Base-by-base conservation (phyloP, 2,329 filamentous ascomycete genomes). In the Fusarium metavorans region DNA sequence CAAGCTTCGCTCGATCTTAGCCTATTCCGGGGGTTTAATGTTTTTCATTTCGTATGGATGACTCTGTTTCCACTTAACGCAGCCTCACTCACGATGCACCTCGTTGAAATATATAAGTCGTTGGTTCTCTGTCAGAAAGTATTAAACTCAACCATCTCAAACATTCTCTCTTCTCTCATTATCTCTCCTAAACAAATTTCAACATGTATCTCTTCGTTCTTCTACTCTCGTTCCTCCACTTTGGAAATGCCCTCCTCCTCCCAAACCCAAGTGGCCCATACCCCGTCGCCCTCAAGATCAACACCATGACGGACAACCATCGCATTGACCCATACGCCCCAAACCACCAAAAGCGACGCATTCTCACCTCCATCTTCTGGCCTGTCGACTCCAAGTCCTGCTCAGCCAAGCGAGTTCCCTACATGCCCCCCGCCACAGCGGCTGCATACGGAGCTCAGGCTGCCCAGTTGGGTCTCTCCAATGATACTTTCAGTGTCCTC, bases 391-490 rank as follows among this genome's bases (percentile, higher is more conserved):
- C 70, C 16, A 45, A 67, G 1, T 70, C 73, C 2, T 83, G 81
- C 41, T 64, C 62, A 1, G 54, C 32, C 5, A 27, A 70, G 16
- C 67, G 23, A 0, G 65, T 79, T 0, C 72, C 81, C 2, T 84
- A 84, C 72, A 83, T 84, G 83, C 78, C 82, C 0, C 80, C 81
- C 0, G 69, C 70, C 0, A 80, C 82, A 0, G 82, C 83, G 0
- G 71, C 76, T 5, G 70, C 58, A 0, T 83, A 84, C 30, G 81
- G 80, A 2, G 35, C 68, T 4, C 69, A 76, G 23, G 82, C 76
- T 0, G 69, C 69, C 5, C 58, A 70, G 7, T 6, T 79, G 6
- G 83, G 82, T 6, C 67, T 84, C 4, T 76, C 82, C 1, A 79
- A 80, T 3, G 77, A 78, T 5, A 80, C 81, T 0, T 83, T 82